Base-by-base conservation (phyloP, 352 stramenopile species). In the Globisporangium nagaii region DNA sequence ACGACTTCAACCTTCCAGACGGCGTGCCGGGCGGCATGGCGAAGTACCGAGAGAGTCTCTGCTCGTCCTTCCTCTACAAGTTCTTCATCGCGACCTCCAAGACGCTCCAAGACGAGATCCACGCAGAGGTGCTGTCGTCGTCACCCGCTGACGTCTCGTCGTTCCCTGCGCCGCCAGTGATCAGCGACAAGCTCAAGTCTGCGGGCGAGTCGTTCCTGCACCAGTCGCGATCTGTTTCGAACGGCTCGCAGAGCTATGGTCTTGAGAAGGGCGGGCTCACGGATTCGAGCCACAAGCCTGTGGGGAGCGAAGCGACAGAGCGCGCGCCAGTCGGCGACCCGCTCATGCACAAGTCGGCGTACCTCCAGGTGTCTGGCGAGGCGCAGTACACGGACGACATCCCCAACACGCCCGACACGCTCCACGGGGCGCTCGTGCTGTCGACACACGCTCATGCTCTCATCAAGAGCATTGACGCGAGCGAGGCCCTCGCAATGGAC, bases 311-410 rank as follows among this genome's bases (percentile, higher is more conserved):
- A 4, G 62, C 22, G 3, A 71, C 60, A 0, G 71, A 78, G 41
- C 73, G 83, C 19, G 62, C 70, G 1, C 83, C 83, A 30, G 93
- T 98, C 8, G 96, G 94, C 31, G 80, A 98, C 51, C 63, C 86
- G 5, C 65, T 93, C n/a, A 93, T 92, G 62, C 95, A 99, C 71
- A 93, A 95, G 43, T 97, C 90, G 7, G 81, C 86, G 12, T 88
- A 96, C 46, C 44, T 97, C 20, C 94, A 99, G 68, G 95, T 96
- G 31, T 97, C 91, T 0, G 96, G 96, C 6, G 96, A 98, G 63
- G 96, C 96, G 0, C 44, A 86, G n/a, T 99, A 99, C 73, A 86
- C 78, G 0, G 95, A 98, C 58, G 96, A 99, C 60, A 96, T 98
- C 36, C 87, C 82, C 11, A 83, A 86, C 22, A 90, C 88, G 6